These are phyloP conservation scores for Anisogramma anomala DNA, from an alignment of 2,329 filamentous ascomycete species.

Conservation along the genomic window DNA sequence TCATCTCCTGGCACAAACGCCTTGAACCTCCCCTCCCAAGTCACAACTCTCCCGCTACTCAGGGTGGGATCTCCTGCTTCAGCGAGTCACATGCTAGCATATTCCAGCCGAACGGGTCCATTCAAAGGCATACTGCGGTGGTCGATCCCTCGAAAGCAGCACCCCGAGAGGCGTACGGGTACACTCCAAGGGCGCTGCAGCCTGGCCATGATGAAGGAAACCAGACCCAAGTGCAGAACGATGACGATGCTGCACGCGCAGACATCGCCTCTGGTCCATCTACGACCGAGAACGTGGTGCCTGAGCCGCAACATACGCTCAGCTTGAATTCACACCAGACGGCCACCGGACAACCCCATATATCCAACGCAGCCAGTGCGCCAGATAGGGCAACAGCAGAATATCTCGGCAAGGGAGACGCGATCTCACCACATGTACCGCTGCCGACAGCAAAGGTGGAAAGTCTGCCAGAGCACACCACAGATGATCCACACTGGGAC, in stretches of 20 bases:
- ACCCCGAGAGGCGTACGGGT: slow-evolving; percentile 12
- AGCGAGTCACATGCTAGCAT: slow-evolving; percentile 18
- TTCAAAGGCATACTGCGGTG: slow-evolving; percentile 21
- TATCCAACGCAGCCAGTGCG: slow-evolving; percentile 11
- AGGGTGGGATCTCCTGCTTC: slow-evolving; percentile 21
- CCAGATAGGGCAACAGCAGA: slow-evolving; percentile 15
- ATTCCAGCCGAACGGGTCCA: slow-evolving; percentile 21
- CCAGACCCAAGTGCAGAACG: slow-evolving; percentile 3
- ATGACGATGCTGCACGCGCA: slow-evolving; percentile 10
- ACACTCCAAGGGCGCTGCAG: slow-evolving; percentile 6
- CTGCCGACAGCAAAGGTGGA: neutral
- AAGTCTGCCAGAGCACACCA: slow-evolving; percentile 41
- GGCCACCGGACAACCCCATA: neutral
- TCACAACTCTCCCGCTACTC: slow-evolving; percentile 36
- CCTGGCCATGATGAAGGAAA: slow-evolving; percentile 13
- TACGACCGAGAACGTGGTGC: slow-evolving; percentile 15
- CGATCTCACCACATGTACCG: slow-evolving; percentile 3
- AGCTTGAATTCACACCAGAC: neutral
- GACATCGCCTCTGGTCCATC: slow-evolving; percentile 17
- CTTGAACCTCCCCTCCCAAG: slow-evolving; percentile 49
- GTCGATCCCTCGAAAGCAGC: slow-evolving; percentile 20
- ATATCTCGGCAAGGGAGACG: slow-evolving; percentile 20
- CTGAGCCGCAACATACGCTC: slow-evolving; percentile 4
- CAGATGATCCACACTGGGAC: slow-evolving; percentile 54
- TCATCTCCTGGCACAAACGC: slow-evolving; percentile 59